Base-by-base conservation (phyloP, 2,329 filamentous ascomycete species). In the Colletotrichum melonis region DNA sequence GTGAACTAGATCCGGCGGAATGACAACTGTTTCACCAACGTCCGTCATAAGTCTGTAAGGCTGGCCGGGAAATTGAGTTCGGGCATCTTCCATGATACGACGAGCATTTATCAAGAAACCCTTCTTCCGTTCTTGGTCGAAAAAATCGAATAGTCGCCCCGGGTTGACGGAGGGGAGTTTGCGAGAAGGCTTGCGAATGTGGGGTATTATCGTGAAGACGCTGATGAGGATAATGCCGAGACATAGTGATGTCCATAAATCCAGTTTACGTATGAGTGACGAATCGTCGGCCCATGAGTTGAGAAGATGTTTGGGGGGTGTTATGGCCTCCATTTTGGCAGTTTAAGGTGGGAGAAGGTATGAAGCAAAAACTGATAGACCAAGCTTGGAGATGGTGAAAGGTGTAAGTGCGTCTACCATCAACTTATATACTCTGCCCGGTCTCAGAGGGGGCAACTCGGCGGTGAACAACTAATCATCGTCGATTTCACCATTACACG, bases 31-130 rank as follows among this genome's bases (percentile, higher is more conserved):
- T 12, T 74, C 68, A 3, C 77, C 78, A 24, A 72, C 62, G 42
- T 78, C 75, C 12, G 75, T 69, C 32, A 67, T 70, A 26, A 77
- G 24, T 22, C 72, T 66, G 67, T 75, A 77, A 1, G 75, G 75
- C 26, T 75, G 70, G 12, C 67, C 67, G 5, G 70, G 52, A 5
- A 60, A 74, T 32, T 19, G 22, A 11, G 26, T 11, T 6, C 73
- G 62, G 8, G 52, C 73, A 1, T 9, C 24, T 4, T 55, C 67
- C 32, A 75, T 6, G 1, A 73, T 6, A 0, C n/a, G 49, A 11
- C 72, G 70, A 19, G 59, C 64, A 28, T 69, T 69, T 8, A 56
- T 14, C 9, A 65, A 4, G 14, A 74, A 74, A 3, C 26, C 19
- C 1, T 57, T 42, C 16, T 65, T 69, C 1, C 49, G 35, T 6